Conservation (phyloP, 2,329 filamentous ascomycete genomes). For the Arthrobotrys entomopaga region DNA sequence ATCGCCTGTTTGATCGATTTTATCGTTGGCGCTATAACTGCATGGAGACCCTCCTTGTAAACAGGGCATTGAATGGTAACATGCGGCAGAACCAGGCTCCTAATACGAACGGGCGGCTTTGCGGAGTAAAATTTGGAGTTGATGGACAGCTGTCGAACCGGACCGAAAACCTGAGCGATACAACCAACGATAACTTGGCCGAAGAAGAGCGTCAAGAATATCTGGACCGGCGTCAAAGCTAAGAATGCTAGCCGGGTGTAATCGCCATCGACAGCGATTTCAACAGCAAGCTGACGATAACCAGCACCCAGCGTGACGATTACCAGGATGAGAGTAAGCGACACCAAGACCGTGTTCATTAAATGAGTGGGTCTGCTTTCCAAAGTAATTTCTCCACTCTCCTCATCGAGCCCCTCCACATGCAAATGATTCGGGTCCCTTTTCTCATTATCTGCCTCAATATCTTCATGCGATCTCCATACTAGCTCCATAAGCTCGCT, state of each 20-base stretch:
- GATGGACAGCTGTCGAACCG: slow-evolving; percentile 75
- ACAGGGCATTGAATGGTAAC: slow-evolving; percentile 85
- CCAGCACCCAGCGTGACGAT: slow-evolving; percentile 75
- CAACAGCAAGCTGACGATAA: slow-evolving; percentile 75
- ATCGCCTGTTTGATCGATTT: slow-evolving; percentile 81
- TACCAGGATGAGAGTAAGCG: slow-evolving; percentile 73
- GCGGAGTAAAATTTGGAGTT: slow-evolving; percentile 88
- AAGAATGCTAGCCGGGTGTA: slow-evolving; percentile 74
- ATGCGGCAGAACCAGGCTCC: slow-evolving; percentile 65
- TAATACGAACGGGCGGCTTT: slow-evolving; percentile 72
- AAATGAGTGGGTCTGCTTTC: slow-evolving; percentile 75
- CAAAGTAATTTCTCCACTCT: slow-evolving; percentile 74
- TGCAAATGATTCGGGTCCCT: slow-evolving; percentile 60
- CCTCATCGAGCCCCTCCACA: slow-evolving; percentile 74
- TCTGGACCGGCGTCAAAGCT: slow-evolving; percentile 74
- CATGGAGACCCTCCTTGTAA: slow-evolving; percentile 82
- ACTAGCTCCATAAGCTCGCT: slow-evolving; percentile 80
- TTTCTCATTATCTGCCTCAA: slow-evolving; percentile 68
- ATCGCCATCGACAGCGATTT: slow-evolving; percentile 72
- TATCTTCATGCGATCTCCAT: slow-evolving; percentile 72
- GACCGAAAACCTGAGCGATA: slow-evolving; percentile 78
- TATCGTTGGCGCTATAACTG: slow-evolving; percentile 80
- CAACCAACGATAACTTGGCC: slow-evolving; percentile 80
- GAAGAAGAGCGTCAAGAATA: slow-evolving; percentile 86
- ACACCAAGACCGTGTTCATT: slow-evolving; percentile 75